A percentile compares a stretch with the other conserved stretches of the same genome.
phyloP scores from a whole-genome alignment of 2,329 filamentous ascomycete genomes.

The Aspergillus flavus region DNA sequence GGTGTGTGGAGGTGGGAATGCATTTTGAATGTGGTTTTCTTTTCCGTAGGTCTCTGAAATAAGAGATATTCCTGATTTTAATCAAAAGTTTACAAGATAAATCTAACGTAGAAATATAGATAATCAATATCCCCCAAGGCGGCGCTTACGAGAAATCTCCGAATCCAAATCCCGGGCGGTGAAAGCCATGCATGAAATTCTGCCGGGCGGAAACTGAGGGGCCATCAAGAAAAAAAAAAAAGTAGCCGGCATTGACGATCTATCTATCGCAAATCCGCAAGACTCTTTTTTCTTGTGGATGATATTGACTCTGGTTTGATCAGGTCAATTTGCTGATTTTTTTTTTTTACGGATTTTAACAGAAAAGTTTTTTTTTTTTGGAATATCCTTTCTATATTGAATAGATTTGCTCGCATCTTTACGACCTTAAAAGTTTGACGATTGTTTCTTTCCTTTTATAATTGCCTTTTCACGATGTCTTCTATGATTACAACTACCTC shows the following conservation, averaged over 20 bases:
- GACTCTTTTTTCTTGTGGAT: background rate
- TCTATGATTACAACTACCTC: constrained; percentile 73
- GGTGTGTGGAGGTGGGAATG: constrained; percentile 97
- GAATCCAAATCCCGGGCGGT: constrained; percentile 29
- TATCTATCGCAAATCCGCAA: constrained; percentile 1
- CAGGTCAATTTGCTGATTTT: background rate
- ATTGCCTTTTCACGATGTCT: constrained; percentile 40
- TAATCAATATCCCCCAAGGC: no score
- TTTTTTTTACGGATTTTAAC: background rate
- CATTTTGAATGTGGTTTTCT: constrained; percentile 59
- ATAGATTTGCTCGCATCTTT: background rate
- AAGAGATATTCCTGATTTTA: background rate
- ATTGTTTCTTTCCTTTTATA: constrained; percentile 4
- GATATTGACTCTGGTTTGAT: background rate
- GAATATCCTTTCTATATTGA: background rate
- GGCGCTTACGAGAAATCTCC: constrained; percentile 13
- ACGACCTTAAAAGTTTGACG: constrained; percentile 7
- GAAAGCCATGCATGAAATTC: constrained; percentile 24
- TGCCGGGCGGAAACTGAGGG: constrained; percentile 34
- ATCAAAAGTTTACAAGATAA: background rate
- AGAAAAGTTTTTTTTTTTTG: background rate
- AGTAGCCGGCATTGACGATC: background rate
- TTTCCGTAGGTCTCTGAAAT: background rate
- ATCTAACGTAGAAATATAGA: background rate
- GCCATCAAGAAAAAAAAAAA: constrained; percentile 14